A percentile compares a stretch with the other conserved stretches of the same genome.
phyloP scores from a whole-genome alignment of 1,284 basidiomycete species.

The Volvariella surrecta region DNA sequence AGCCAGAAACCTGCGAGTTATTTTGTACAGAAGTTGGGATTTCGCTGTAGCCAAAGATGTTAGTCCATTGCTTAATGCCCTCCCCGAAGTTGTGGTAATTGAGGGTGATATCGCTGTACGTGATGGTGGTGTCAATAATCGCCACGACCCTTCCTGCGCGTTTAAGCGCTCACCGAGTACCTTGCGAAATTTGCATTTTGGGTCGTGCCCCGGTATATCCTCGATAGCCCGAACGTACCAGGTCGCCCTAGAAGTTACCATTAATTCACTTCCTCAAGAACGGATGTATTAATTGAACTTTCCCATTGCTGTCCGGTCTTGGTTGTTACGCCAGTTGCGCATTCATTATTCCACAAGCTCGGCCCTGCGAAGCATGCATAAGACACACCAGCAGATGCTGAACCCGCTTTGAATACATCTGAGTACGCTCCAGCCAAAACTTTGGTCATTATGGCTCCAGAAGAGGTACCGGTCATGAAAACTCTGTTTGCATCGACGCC shows the following conservation, averaged over 20 bases:
- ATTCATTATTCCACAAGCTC: constrained; percentile 39
- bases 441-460: constrained; percentile 57
- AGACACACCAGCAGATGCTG: constrained; percentile 43
- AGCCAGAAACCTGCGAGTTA: constrained; percentile 30
- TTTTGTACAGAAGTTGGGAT: constrained; percentile 29
- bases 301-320: constrained; percentile 43
- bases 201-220: constrained; percentile 44
- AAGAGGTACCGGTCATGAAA: constrained; percentile 42
- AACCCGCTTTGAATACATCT: constrained; percentile 41
- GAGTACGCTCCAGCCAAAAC: constrained; percentile 48
- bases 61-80: constrained; percentile 41
- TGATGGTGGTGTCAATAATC: not conserved
- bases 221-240: constrained; percentile 35
- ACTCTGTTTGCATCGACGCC: constrained; percentile 36
- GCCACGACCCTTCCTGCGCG: not conserved
- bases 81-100: constrained; percentile 43
- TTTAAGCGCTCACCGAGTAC: constrained; percentile 31
- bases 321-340: constrained; percentile 34
- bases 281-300: constrained; percentile 8
- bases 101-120: constrained; percentile 37
- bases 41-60: constrained; percentile 32
- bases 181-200: constrained; percentile 48
- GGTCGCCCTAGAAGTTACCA: constrained; percentile 27
- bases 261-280: constrained; percentile 7
- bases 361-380: constrained; percentile 45